Conservation (phyloP, 257 asterid genomes). For the Scutellaria baicalensis region DNA sequence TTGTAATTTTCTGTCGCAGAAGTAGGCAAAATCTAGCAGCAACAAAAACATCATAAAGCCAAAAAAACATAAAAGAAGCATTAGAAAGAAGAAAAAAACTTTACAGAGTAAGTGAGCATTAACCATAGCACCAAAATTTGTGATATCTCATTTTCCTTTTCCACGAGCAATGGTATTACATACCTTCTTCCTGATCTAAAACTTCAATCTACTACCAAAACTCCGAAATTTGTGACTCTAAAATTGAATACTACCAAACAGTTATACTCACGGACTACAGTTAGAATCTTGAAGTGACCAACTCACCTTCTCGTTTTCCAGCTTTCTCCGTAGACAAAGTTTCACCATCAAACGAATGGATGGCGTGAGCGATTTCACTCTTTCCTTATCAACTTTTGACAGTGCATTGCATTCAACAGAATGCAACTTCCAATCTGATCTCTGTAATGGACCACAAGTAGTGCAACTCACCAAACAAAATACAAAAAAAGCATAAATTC, state of each 20-base stretch:
- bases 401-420: slow-evolving; percentile 52
- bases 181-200: neutral
- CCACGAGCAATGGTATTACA: neutral
- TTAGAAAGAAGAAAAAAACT: neutral
- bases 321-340: slow-evolving; percentile 54
- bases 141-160: neutral
- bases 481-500: neutral
- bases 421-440: slow-evolving; percentile 85
- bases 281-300: neutral
- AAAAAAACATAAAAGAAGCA: neutral
- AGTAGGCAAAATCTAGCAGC: slow-evolving; percentile 47
- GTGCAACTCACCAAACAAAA: neutral
- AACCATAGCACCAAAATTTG: neutral
- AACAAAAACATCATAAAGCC: slow-evolving; percentile 13
- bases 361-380: slow-evolving; percentile 60
- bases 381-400: slow-evolving; percentile 51
- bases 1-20: slow-evolving; percentile 60
- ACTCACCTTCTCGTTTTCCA: slow-evolving; percentile 65
- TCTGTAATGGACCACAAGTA: slow-evolving; percentile 36
- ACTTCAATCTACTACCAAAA: neutral
- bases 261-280: neutral
- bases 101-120: neutral
- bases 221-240: neutral
- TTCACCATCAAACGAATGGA: slow-evolving; percentile 76
- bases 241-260: neutral